Evolutionary conservation across 768 basidiomycete genomes (phyloP), one percentile per base, ranked within the genome.

Genomic region (Mycena crocata): DNA sequence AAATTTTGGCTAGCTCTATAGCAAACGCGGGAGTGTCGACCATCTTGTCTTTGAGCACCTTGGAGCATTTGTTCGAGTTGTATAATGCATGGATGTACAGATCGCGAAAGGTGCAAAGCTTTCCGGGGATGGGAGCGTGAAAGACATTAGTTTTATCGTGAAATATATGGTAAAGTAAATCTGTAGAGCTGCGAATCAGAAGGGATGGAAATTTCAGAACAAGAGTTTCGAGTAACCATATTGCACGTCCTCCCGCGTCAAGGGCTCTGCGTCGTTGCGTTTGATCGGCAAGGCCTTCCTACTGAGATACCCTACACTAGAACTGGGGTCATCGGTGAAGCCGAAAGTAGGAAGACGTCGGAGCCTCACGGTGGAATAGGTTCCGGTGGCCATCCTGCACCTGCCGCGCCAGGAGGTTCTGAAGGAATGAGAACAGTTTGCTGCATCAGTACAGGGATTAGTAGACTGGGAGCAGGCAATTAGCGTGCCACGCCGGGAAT

Each of bases 11-110:
- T 57, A 94, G 87, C 77, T 93, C 93, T 69, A 89, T 80, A 7
- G 89, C 90, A 76, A 93, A 94, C 9, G 87, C 87, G 17, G 92
- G 92, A 1, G 87, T 91, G 60, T 94, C 92, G 55, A 89, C 79
- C 90, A 96, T 93, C 79, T 95, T 95, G 75, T 93, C 91, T 78
- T 93, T 91, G 77, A 95, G 85, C 44, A 93, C 91, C 79, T 94
- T 94, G 71, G 94, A 95, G 76, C 91, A 94, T 82, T 91, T 94
- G 76, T 82, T 87, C 37, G 92, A 94, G 77, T 89, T 88, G 79
- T 90, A 90, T 68, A 95, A 77, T 12, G 93, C 89, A 71, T 92
- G 90, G 68, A 94, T 86, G 76, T 95, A 97, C 67, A 96, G 86
- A 75, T 94, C 91, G 72, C 87, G 86, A 76, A 97, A 96, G 72